Conservation (phyloP, 129 eudicot species). For the Oenanthe sinensis region DNA sequence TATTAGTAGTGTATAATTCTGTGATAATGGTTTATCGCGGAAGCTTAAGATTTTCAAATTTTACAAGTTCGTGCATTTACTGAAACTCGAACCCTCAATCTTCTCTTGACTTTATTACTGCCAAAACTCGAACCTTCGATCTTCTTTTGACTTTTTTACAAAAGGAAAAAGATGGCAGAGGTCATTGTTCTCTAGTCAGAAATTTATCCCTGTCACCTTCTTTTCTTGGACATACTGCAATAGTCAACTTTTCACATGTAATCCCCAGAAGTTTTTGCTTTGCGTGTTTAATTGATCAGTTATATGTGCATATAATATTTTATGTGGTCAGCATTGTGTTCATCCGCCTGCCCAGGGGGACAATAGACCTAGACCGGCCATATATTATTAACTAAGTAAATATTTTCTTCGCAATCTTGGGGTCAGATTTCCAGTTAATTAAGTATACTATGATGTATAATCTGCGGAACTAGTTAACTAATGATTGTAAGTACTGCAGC, state of each 20-base stretch:
- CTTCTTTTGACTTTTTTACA: neutral
- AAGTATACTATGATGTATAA: neutral
- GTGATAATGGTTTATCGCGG: neutral
- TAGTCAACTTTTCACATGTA: neutral
- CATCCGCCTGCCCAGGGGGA: neutral
- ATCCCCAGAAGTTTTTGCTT: neutral
- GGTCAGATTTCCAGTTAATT: neutral
- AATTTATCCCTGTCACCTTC: neutral
- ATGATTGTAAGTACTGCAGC: neutral
- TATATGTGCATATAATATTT: neutral
- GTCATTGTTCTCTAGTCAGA: neutral
- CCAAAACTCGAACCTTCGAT: neutral
- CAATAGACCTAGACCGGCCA: slow-evolving; percentile 1
- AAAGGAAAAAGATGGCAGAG: neutral
- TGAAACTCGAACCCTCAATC: neutral
- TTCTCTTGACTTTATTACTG: neutral
- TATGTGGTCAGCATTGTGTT: neutral
- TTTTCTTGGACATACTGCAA: neutral
- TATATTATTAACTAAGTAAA: neutral
- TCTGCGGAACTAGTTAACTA: neutral
- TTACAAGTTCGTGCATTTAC: neutral
- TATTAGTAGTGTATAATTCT: neutral
- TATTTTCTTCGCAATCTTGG: neutral
- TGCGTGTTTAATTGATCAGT: neutral
- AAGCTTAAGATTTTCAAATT: neutral